phyloP scores from a whole-genome alignment of 805 yeast genomes.

The Starmera caribaea region DNA sequence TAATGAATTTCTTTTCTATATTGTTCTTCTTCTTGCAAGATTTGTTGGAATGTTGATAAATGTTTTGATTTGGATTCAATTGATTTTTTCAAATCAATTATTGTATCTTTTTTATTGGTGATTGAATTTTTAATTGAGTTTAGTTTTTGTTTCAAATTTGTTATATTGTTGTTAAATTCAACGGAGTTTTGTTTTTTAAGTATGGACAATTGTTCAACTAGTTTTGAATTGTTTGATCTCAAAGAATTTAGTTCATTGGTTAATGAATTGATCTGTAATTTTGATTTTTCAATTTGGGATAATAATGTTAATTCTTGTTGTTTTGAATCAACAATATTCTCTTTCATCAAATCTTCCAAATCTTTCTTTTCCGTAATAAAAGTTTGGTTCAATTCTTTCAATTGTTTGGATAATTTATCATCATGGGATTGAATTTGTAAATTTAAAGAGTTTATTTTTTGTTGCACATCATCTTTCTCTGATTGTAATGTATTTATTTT shows the following conservation, averaged over 20 bases:
- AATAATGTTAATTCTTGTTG: background rate
- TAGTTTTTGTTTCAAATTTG: slow-evolving; percentile 9
- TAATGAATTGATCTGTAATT: too few relatives aligned
- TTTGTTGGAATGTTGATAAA: slow-evolving; percentile 20
- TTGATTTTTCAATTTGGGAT: too few relatives aligned
- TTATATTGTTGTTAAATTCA: slow-evolving; percentile 1
- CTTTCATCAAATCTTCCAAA: slow-evolving; percentile 16
- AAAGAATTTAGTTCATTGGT: too few relatives aligned
- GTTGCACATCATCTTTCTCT: slow-evolving; percentile 18
- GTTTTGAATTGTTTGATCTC: background rate
- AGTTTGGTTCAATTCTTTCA: slow-evolving; percentile 13
- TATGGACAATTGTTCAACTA: background rate
- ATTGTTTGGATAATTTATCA: slow-evolving; percentile 6
- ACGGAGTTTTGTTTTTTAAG: background rate
- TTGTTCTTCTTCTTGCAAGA: slow-evolving; percentile 40
- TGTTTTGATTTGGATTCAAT: slow-evolving; percentile 1
- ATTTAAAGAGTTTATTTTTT: slow-evolving; percentile 22
- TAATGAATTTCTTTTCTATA: slow-evolving; percentile 60
- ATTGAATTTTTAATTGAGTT: slow-evolving; percentile 10
- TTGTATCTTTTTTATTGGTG: slow-evolving; percentile 8
- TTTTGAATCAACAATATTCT: slow-evolving; percentile 6
- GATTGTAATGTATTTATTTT: slow-evolving; percentile 23
- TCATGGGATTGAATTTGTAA: slow-evolving; percentile 15
- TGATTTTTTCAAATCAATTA: slow-evolving; percentile 11
- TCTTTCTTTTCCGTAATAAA: slow-evolving; percentile 16